A percentile compares a stretch with the other conserved stretches of the same genome.
Evolutionary conservation across 129 eudicot species (phyloP).

Genomic region (Flaveria robusta): DNA sequence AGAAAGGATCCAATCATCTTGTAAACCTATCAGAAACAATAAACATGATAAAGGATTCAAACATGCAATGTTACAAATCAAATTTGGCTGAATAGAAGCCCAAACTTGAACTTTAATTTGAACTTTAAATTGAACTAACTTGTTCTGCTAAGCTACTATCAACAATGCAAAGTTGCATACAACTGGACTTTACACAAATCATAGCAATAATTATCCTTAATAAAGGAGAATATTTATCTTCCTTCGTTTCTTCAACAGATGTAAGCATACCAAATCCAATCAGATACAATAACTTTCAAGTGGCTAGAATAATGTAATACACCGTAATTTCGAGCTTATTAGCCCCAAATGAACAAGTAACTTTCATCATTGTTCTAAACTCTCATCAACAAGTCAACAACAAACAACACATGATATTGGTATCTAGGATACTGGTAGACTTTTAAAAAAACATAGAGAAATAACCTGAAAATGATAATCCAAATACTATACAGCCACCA

Average conservation of each 20-base stretch:
- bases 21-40: slow-evolving; percentile 43
- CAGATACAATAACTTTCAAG: background rate
- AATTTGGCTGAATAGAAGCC: background rate
- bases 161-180: background rate
- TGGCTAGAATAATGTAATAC: background rate
- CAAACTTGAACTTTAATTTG: background rate
- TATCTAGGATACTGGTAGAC: background rate
- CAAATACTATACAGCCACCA: slow-evolving; percentile 12
- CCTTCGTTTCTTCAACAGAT: slow-evolving; percentile 6
- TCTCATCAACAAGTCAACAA: slow-evolving; percentile 9
- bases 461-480: slow-evolving; percentile 12
- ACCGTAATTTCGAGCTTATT: background rate
- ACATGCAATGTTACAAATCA: background rate
- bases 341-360: slow-evolving; percentile 5
- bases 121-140: background rate
- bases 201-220: background rate
- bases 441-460: background rate
- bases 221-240: background rate
- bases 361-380: slow-evolving; percentile 9
- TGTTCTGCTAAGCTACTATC: slow-evolving; percentile 7
- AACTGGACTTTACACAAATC: background rate
- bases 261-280: background rate
- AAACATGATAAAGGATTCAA: slow-evolving; percentile 1
- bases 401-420: slow-evolving; percentile 4
- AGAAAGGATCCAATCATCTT: slow-evolving; percentile 91